phyloP scores from a whole-genome alignment of 768 basidiomycete species.

The Termitomyces sp. region DNA sequence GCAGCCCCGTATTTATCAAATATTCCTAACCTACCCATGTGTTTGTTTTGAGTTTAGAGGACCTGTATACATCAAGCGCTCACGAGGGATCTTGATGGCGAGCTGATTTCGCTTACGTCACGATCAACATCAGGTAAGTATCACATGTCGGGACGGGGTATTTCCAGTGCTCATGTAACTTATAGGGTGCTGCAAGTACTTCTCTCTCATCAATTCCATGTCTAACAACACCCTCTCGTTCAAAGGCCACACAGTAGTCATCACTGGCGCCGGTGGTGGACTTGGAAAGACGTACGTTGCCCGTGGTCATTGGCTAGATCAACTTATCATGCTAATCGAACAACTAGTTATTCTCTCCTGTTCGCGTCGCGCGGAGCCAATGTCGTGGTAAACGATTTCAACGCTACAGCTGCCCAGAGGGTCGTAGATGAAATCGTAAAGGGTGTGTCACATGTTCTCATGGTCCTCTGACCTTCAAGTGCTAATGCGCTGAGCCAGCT shows the following conservation, averaged over 20 bases:
- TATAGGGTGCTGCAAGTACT: neutral
- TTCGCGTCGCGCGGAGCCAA: conserved; percentile 93
- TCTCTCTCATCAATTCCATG: conserved; percentile 24
- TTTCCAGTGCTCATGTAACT: neutral
- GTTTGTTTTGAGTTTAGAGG: neutral
- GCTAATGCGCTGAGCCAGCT: conserved; percentile 35
- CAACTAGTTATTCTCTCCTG: conserved; percentile 73
- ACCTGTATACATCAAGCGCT: no score
- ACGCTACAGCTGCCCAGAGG: conserved; percentile 78
- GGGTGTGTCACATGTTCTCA: conserved; percentile 38
- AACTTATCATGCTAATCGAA: neutral
- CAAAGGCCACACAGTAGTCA: conserved; percentile 85
- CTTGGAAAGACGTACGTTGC: conserved; percentile 77
- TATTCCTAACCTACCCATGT: conserved; percentile 2
- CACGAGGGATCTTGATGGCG: neutral
- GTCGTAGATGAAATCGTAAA: conserved; percentile 86
- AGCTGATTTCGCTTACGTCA: neutral
- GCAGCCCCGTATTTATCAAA: conserved; percentile 21
- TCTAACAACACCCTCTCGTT: conserved; percentile 49
- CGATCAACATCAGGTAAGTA: conserved; percentile 5
- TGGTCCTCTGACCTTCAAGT: neutral
- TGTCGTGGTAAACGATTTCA: conserved; percentile 95
- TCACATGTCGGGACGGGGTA: conserved; percentile 17
- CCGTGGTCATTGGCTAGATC: neutral
- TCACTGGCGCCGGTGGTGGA: conserved; percentile 96